A percentile compares a stretch with the other conserved stretches of the same genome.
Evolutionary conservation across 495 filamentous ascomycete species (phyloP).

Genomic region (Talaromyces trachyspermus): DNA sequence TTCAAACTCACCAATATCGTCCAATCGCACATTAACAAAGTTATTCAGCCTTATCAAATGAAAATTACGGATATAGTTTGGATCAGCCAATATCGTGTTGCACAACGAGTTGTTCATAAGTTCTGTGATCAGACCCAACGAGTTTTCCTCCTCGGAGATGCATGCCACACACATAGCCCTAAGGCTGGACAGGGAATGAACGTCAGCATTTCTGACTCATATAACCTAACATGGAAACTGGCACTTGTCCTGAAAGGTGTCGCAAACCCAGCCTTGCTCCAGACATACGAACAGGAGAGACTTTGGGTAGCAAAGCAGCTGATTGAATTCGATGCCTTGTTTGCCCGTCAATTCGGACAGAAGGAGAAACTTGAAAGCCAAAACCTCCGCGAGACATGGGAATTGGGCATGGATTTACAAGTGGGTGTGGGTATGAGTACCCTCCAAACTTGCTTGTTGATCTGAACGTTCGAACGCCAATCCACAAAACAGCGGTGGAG

Average conservation of each 20-base stretch:
- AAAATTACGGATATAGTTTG: no score
- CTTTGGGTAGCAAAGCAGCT: slow-evolving; percentile 62
- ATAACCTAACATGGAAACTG: slow-evolving; percentile 73
- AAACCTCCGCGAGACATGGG: slow-evolving; percentile 37
- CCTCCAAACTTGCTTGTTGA: slow-evolving; percentile 31
- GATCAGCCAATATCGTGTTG: no score
- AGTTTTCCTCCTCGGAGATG: slow-evolving; percentile 57
- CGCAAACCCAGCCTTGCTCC: slow-evolving; percentile 45
- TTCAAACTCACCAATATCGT: no score
- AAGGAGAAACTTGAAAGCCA: slow-evolving; percentile 26
- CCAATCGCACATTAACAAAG: no score
- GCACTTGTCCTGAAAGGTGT: slow-evolving; percentile 46
- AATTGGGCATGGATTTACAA: slow-evolving; percentile 41
- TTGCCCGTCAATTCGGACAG: slow-evolving; percentile 39
- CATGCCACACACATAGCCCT: slow-evolving; percentile 46
- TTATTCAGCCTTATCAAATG: no score
- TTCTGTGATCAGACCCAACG: no score
- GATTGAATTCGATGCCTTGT: slow-evolving; percentile 63
- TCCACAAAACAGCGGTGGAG: not conserved
- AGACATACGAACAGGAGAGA: slow-evolving; percentile 64
- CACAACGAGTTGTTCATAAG: no score
- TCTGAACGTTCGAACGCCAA: slow-evolving; percentile 10
- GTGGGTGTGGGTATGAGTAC: slow-evolving; percentile 42
- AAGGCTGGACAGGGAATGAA: slow-evolving; percentile 79
- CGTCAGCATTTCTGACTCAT: slow-evolving; percentile 54